phyloP scores from a whole-genome alignment of 495 filamentous ascomycete genomes.

The Xylaria flabelliformis region DNA sequence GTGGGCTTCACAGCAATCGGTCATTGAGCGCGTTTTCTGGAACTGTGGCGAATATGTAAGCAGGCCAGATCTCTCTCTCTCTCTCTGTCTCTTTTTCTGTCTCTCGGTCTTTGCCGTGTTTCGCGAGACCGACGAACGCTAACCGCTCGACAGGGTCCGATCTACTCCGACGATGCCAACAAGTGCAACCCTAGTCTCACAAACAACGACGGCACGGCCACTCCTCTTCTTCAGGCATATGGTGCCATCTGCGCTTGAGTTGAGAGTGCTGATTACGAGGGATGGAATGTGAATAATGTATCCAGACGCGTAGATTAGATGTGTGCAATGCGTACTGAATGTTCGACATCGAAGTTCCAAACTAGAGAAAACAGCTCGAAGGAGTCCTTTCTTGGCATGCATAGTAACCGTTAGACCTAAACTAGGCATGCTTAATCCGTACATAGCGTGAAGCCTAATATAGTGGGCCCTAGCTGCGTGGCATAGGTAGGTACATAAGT shows the following conservation, averaged over 20 bases:
- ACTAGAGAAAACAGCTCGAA: too few species aligned
- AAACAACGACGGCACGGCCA: background rate
- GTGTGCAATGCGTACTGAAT: background rate
- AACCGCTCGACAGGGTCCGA: background rate
- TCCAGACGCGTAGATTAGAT: background rate
- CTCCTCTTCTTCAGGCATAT: background rate
- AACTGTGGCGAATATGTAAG: conserved; percentile 1
- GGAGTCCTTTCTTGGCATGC: too few species aligned
- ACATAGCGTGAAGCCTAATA: too few species aligned
- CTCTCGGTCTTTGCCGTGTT: background rate
- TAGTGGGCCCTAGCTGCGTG: too few species aligned
- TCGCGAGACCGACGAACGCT: background rate
- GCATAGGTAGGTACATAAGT: too few species aligned
- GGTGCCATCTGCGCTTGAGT: background rate
- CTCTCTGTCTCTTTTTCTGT: background rate
- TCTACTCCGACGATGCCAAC: background rate
- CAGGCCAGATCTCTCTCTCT: background rate
- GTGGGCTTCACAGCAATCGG: background rate
- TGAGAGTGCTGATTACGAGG: background rate
- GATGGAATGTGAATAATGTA: background rate
- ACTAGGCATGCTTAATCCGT: too few species aligned
- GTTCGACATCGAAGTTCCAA: background rate
- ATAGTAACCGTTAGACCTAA: too few species aligned
- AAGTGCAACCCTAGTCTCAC: conserved; percentile 1
- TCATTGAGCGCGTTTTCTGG: background rate